Conservation (phyloP, 805 yeast species). For the Yarrowia hollandica region DNA sequence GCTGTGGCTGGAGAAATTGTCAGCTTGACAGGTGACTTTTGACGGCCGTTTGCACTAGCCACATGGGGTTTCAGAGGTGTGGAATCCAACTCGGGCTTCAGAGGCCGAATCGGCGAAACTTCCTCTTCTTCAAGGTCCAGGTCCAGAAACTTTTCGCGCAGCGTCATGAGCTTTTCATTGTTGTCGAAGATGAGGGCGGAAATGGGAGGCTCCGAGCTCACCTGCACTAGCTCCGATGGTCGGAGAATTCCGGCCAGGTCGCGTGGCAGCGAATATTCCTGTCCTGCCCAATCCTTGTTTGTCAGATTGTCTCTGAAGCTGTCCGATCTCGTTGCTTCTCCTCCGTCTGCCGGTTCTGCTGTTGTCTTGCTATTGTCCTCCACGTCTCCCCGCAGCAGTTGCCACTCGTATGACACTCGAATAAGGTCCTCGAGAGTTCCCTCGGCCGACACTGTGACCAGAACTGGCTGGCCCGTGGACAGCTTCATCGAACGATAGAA, state of each 20-base stretch:
- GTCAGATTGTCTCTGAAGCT: conserved; percentile 2
- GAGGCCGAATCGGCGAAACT: conserved; percentile 16
- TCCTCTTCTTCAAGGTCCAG: conserved; percentile 1
- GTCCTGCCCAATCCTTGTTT: conserved; percentile 24
- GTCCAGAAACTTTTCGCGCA: conserved; percentile 33
- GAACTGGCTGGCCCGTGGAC: conserved; percentile 32
- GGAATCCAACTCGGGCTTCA: neutral
- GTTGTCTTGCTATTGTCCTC: neutral
- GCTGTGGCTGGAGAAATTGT: conserved; percentile 21
- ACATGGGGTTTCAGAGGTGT: neutral
- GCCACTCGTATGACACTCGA: conserved; percentile 36
- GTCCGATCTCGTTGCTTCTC: conserved; percentile 10
- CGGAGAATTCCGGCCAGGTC: conserved; percentile 33
- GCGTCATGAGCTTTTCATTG: conserved; percentile 32
- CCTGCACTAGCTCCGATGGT: conserved; percentile 33
- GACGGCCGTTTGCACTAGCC: neutral
- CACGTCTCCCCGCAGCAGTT: conserved; percentile 1
- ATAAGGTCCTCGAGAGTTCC: conserved; percentile 36
- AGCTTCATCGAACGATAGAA: conserved; percentile 33
- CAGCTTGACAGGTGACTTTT: conserved; percentile 12
- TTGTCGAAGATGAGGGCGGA: conserved; percentile 35
- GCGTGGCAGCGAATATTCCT: conserved; percentile 14
- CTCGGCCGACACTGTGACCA: conserved; percentile 34
- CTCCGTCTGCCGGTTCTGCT: neutral
- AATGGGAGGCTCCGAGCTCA: conserved; percentile 32